A percentile compares a stretch with the other conserved stretches of the same genome.
These are phyloP conservation scores for Phytophthora chlamydospora DNA, from an alignment of 352 stramenopile genomes.

Conservation along the genomic window DNA sequence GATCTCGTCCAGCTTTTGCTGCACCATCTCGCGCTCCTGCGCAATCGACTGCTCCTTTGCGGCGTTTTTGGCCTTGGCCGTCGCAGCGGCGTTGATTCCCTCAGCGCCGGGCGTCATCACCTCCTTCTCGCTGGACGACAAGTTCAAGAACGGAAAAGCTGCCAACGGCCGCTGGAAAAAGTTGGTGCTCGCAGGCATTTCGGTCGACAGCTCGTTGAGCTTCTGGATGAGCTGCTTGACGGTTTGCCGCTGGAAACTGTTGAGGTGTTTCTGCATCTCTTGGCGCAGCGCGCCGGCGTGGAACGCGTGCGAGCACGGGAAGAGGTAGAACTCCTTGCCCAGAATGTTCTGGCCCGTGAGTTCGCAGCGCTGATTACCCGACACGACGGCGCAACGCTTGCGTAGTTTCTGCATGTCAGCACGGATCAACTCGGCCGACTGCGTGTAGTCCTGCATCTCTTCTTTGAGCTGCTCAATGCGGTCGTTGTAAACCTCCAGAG, in stretches of 20 bases:
- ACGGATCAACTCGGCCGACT: slow-evolving; percentile 90
- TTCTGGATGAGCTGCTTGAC: slow-evolving; percentile 91
- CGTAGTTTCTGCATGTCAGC: slow-evolving; percentile 89
- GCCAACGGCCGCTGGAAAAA: slow-evolving; percentile 80
- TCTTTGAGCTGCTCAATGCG: slow-evolving; percentile 92
- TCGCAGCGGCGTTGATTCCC: slow-evolving; percentile 46
- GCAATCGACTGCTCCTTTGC: slow-evolving; percentile 82
- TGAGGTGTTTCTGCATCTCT: slow-evolving; percentile 91
- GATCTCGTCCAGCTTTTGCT: slow-evolving; percentile 94
- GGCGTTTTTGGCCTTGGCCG: slow-evolving; percentile 57
- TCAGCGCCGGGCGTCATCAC: slow-evolving; percentile 57
- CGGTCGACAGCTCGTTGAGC: slow-evolving; percentile 84
- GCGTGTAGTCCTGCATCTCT: slow-evolving; percentile 94
- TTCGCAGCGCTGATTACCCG: slow-evolving; percentile 90
- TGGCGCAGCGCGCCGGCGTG: slow-evolving; percentile 89
- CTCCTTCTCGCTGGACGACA: slow-evolving; percentile 76
- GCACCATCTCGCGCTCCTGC: slow-evolving; percentile 90
- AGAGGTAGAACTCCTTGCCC: slow-evolving; percentile 94
- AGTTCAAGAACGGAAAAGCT: slow-evolving; percentile 67
- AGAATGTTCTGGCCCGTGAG: slow-evolving; percentile 90
- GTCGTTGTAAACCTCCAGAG: slow-evolving; percentile 91
- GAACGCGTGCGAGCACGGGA: slow-evolving; percentile 94
- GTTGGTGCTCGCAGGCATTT: slow-evolving; percentile 70
- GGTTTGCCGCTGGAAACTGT: slow-evolving; percentile 89
- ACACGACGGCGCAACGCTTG: slow-evolving; percentile 86